Evolutionary conservation across 768 basidiomycete genomes (phyloP), one percentile per base, ranked within the genome.

Genomic region (Leucosporidium scottii): DNA sequence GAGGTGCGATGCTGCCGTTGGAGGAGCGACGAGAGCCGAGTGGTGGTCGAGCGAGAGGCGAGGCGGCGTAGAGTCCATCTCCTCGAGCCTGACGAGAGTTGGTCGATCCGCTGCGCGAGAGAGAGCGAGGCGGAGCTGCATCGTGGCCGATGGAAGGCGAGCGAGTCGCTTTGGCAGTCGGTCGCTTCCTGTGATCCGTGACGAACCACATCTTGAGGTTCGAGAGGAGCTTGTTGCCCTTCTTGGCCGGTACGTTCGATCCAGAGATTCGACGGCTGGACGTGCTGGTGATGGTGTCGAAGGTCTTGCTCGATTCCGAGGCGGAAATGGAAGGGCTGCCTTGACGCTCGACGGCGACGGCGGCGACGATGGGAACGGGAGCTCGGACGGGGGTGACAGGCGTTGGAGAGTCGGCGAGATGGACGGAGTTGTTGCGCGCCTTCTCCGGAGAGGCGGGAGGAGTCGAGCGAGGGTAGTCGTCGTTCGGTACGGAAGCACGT

Each of bases 151-250:
- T 8, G 8, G 39, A 44, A 44, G 39, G 39, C 8, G 39, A 44
- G 15, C 39, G 39, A 44, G 39, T 13, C 39, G 39, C 59, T 30
- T 65, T 59, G 23, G 74, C 69, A 61, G 89, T 83, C 80, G 93
- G 94, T 6, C 91, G 87, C 76, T 90, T 92, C 71, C 84, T 83
- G 23, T 73, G 72, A 70, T 93, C 93, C 68, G 96, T 92, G 67
- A 91, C 85, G 79, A 97, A 94, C 90, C 93, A 92, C 69, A 87
- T 82, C 55, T 90, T 84, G 79, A 98, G 91, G 9, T 91, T 85
- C 4, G 87, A 86, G 59, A 97, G 80, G 34, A 98, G 77, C 76
- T 88, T 87, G 28, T 87, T 82, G 36, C 67, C 63, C 72, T 76
- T 80, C 31, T 61, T 79, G 51, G 12, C 31, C 7, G 56, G 71